Evolutionary conservation across 164 flowering plant genomes (phyloP).

Genomic region (Akebia trifoliata): DNA sequence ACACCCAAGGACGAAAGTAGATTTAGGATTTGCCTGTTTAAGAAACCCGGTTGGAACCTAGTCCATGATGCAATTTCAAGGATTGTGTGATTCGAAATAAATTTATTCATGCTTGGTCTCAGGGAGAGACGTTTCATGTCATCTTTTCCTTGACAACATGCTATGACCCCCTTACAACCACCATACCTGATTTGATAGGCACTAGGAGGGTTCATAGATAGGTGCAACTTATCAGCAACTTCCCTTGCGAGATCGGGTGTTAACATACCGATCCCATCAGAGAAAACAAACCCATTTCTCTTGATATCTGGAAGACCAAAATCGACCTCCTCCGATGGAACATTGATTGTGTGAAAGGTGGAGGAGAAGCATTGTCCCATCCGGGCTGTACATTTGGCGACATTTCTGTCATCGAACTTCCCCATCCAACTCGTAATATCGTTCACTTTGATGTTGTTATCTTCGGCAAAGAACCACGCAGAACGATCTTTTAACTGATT

Average conservation of each 20-base stretch:
- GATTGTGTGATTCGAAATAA: constrained; percentile 53
- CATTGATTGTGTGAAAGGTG: constrained; percentile 83
- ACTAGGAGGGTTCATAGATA: constrained; percentile 54
- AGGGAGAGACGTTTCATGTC: constrained; percentile 50
- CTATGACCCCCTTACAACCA: constrained; percentile 93
- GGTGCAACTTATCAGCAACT: constrained; percentile 63
- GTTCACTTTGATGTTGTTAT: constrained; percentile 24
- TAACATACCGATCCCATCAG: constrained; percentile 91
- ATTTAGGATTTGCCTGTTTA: constrained; percentile 81
- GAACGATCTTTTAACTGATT: constrained; percentile 88
- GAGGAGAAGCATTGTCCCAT: constrained; percentile 98
- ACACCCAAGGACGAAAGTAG: constrained; percentile 72
- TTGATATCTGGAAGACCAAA: constrained; percentile 50
- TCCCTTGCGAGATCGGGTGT: constrained; percentile 75
- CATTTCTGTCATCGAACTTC: constrained; percentile 45
- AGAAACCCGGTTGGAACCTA: constrained; percentile 87
- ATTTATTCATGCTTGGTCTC: constrained; percentile 90
- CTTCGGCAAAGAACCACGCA: constrained; percentile 95
- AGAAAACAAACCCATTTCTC: constrained; percentile 66
- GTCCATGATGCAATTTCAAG: constrained; percentile 92
- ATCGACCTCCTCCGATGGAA: constrained; percentile 50
- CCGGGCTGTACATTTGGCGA: constrained; percentile 92
- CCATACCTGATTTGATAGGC: constrained; percentile 93
- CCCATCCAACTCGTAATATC: constrained; percentile 80
- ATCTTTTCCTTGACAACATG: constrained; percentile 66